Evolutionary conservation across 345 rosid genomes (phyloP).

Genomic region (Leavenworthia alabamica): DNA sequence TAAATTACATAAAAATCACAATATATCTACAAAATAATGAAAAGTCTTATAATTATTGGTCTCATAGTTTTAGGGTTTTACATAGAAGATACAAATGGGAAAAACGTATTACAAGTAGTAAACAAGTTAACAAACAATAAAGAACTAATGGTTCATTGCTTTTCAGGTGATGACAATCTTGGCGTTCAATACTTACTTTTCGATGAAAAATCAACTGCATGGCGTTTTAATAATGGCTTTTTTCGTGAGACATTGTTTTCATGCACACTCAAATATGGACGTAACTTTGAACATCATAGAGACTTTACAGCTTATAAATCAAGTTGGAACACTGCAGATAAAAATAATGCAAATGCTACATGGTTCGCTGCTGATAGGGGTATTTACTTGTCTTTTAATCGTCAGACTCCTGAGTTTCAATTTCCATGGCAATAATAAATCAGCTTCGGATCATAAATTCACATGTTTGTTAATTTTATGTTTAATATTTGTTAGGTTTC

Average conservation of each 20-base stretch:
- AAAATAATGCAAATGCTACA: neutral
- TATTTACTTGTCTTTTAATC: neutral
- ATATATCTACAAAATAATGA: neutral
- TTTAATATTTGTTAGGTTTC: no score
- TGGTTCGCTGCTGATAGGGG: constrained; percentile 7
- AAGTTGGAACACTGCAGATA: neutral
- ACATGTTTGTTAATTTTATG: no score
- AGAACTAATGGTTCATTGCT: neutral
- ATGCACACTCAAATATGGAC: neutral
- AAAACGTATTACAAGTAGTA: constrained; percentile 3
- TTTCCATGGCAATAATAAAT: neutral
- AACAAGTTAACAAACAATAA: neutral
- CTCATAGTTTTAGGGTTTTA: constrained; percentile 13
- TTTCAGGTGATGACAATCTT: neutral
- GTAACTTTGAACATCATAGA: neutral
- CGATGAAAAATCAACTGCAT: neutral
- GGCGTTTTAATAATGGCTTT: neutral
- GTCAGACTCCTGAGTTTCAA: neutral
- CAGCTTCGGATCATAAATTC: no score
- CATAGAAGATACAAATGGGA: constrained; percentile 1
- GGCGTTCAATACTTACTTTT: neutral
- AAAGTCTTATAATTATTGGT: neutral
- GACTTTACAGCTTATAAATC: neutral
- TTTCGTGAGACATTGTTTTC: neutral
- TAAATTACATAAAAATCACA: neutral